Base-by-base conservation (phyloP, 345 rosid species). In the Acer yangbiense region DNA sequence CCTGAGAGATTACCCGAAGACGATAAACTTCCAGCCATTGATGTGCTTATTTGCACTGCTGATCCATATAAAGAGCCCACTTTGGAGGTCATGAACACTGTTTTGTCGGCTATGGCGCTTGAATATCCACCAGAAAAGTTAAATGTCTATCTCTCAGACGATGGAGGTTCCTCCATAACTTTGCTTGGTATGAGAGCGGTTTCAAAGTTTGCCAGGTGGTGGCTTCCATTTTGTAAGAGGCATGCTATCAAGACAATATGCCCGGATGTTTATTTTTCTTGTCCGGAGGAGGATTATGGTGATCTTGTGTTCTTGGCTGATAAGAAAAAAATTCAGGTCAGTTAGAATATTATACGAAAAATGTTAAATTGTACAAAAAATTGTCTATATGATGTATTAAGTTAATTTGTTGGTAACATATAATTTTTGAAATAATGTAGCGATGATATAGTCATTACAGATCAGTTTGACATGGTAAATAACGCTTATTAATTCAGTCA, bases 91-190 rank as follows among this genome's bases (percentile, higher is more conserved):
- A 76, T 83, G 82, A 83, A 78, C 83, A 87, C 88, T 0, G 88
- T 80, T 25, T 8, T 87, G 25, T 87, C 90, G 0, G 86, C 79
- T 9, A 79, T 87, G 90, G 87, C 88, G 12, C 72, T 78, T 9
- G 88, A 85, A 35, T 85, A 87, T 48, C 90, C 90, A 11, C 65
- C 84, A 0, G 86, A 82, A 79, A 87, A 85, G 82, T 58, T 87
- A 5, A 2, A 83, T 4, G 82, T 87, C 35, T 87, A 87, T 80
- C 68, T 87, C 21, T 87, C 90, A 0, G 90, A 87, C 60, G 88
- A 87, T 6, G 84, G 80, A 1, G 82, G 85, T 39, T 79, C 86
- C 13, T 75, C 80, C 5, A 8, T 81, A 74, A 87, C 88, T 9
- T 69, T 85, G 72, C 27, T n/a, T 17, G 85, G 79, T 41, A 65